These are phyloP conservation scores for Hypoxylon sp. DNA, from an alignment of 2,329 filamentous ascomycete genomes.

Conservation along the genomic window DNA sequence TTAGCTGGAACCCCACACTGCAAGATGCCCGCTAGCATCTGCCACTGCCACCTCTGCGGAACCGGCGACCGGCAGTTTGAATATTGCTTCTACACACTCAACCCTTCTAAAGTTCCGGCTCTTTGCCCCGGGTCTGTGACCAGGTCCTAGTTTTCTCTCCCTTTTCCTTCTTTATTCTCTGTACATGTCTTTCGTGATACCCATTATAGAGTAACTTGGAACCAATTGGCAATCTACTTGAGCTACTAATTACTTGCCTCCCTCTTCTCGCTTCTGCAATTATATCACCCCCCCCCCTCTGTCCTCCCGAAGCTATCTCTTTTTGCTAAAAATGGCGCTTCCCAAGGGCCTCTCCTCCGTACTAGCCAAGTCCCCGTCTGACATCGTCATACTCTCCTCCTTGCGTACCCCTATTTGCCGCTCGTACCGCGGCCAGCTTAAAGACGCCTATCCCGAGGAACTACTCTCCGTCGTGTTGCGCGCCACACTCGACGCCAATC, in stretches of 20 bases:
- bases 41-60: slow-evolving; percentile 42
- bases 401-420: slow-evolving; percentile 89
- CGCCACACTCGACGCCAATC: slow-evolving; percentile 79
- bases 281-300: no score
- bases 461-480: slow-evolving; percentile 77
- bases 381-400: slow-evolving; percentile 91
- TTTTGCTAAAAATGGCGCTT: slow-evolving; percentile 61
- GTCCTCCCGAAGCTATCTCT: not conserved
- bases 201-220: not conserved
- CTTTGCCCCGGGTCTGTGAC: slow-evolving; percentile 2
- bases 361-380: slow-evolving; percentile 82
- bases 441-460: slow-evolving; percentile 92
- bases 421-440: slow-evolving; percentile 85
- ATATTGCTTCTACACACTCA: slow-evolving; percentile 20
- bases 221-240: not conserved
- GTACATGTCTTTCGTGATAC: slow-evolving; percentile 13
- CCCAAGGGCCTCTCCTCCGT: slow-evolving; percentile 80
- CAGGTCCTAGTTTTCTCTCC: not conserved
- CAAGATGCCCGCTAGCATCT: no score
- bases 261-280: not conserved
- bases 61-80: slow-evolving; percentile 48
- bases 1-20: no score
- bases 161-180: slow-evolving; percentile 8
- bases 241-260: not conserved
- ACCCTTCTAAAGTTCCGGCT: slow-evolving; percentile 3